Evolutionary conservation across 257 asterid species (phyloP).

Genomic region (Gynochthodes officinalis): DNA sequence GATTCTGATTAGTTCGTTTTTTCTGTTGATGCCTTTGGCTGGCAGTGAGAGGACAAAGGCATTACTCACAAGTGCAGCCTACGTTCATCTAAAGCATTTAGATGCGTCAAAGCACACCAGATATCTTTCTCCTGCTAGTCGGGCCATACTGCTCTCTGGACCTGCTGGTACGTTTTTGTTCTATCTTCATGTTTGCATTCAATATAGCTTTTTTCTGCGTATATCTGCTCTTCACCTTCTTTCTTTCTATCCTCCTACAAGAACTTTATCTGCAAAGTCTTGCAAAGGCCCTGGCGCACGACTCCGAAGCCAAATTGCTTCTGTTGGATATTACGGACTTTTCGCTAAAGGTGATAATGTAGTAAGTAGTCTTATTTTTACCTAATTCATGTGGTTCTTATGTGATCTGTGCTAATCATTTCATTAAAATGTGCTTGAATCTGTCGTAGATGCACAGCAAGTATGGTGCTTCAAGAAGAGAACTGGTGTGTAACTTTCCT

Average conservation of each 20-base stretch:
- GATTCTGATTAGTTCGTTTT: background rate
- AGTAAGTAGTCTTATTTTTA: constrained; percentile 16
- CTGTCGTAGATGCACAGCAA: constrained; percentile 77
- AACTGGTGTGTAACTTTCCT: constrained; percentile 45
- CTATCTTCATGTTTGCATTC: background rate
- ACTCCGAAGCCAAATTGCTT: constrained; percentile 70
- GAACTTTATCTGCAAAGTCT: constrained; percentile 78
- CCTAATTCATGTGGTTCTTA: constrained; percentile 3
- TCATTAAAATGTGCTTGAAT: constrained; percentile 18
- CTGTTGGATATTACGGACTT: constrained; percentile 77
- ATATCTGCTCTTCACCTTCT: constrained; percentile 9
- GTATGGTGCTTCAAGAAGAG: constrained; percentile 66
- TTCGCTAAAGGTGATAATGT: constrained; percentile 60
- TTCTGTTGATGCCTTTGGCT: constrained; percentile 22
- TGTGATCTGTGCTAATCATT: constrained; percentile 16
- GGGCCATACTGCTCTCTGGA: constrained; percentile 87
- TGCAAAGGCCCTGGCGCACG: constrained; percentile 85
- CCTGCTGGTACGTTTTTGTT: constrained; percentile 67
- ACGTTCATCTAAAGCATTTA: constrained; percentile 73
- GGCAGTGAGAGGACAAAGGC: constrained; percentile 70
- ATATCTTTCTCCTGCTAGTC: constrained; percentile 90
- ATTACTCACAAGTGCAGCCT: constrained; percentile 79
- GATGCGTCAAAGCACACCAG: constrained; percentile 82
- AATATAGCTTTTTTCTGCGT: background rate
- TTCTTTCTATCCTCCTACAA: constrained; percentile 18